Conservation (phyloP, 345 rosid species). For the Nephelium lappaceum region DNA sequence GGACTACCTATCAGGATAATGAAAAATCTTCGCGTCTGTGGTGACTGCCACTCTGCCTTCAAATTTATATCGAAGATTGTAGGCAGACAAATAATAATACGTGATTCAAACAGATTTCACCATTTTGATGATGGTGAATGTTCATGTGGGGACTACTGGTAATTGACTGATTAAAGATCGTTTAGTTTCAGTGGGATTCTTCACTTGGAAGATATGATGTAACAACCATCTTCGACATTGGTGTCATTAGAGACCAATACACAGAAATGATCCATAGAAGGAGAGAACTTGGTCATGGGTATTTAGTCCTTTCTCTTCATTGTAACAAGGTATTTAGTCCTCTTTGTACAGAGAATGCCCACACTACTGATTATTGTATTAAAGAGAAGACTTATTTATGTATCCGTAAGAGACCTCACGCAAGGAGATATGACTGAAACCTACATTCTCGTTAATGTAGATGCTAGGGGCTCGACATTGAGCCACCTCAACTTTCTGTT, state of each 20-base stretch:
- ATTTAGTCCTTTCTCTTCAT: background rate
- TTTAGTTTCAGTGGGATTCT: background rate
- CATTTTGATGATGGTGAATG: constrained; percentile 78
- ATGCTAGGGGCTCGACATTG: background rate
- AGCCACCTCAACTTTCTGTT: background rate
- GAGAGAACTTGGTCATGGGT: constrained; percentile 1
- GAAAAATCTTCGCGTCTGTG: constrained; percentile 89
- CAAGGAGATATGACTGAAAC: too few relatives aligned
- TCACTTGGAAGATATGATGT: background rate
- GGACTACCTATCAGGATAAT: constrained; percentile 78
- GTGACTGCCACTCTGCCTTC: constrained; percentile 84
- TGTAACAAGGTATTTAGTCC: background rate
- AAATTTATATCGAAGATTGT: constrained; percentile 78
- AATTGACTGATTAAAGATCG: constrained; percentile 21
- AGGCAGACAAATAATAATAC: constrained; percentile 56
- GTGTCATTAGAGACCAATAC: background rate
- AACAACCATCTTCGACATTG: background rate
- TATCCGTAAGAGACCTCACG: too few relatives aligned
- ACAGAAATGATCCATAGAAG: background rate
- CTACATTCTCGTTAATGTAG: background rate
- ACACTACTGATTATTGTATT: background rate
- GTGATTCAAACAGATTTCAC: constrained; percentile 93
- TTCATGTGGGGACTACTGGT: constrained; percentile 90
- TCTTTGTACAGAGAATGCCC: background rate
- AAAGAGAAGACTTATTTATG: background rate